These are phyloP conservation scores for Globisporangium iwayamae DNA, from an alignment of 352 stramenopile genomes.

Conservation along the genomic window DNA sequence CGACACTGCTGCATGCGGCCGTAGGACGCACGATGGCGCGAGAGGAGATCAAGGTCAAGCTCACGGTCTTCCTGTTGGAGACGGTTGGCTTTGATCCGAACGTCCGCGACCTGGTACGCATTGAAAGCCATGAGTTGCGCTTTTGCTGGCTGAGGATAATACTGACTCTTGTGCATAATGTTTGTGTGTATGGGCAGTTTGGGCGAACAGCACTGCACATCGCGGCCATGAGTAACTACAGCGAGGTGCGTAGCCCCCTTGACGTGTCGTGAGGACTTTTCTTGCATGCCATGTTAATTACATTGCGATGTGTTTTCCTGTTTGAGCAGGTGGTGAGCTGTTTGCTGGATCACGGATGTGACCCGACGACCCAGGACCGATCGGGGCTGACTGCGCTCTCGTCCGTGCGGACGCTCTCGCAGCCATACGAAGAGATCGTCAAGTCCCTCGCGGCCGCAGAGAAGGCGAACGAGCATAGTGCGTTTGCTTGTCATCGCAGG, in stretches of 20 bases:
- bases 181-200: constrained; percentile 38
- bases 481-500: neutral
- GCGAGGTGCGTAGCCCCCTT: constrained; percentile 26
- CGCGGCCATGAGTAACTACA: constrained; percentile 60
- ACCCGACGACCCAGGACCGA: constrained; percentile 48
- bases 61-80: constrained; percentile 64
- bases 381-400: constrained; percentile 65
- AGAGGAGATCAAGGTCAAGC: constrained; percentile 63
- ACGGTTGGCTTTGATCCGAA: constrained; percentile 71
- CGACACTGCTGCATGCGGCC: constrained; percentile 63
- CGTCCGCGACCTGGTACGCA: constrained; percentile 49
- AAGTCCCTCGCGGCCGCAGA: constrained; percentile 53
- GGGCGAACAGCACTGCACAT: constrained; percentile 71
- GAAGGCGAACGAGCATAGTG: constrained; percentile 22
- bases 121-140: neutral
- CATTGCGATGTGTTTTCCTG: neutral
- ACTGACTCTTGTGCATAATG: neutral
- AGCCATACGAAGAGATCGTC: constrained; percentile 61
- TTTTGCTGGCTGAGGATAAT: no score
- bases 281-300: no score
- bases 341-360: constrained; percentile 45
- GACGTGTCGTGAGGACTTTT: neutral
- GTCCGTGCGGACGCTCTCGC: constrained; percentile 60
- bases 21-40: constrained; percentile 65
- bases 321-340: constrained; percentile 36